Conservation (phyloP, 495 filamentous ascomycete species). For the Penicillium ucsense region DNA sequence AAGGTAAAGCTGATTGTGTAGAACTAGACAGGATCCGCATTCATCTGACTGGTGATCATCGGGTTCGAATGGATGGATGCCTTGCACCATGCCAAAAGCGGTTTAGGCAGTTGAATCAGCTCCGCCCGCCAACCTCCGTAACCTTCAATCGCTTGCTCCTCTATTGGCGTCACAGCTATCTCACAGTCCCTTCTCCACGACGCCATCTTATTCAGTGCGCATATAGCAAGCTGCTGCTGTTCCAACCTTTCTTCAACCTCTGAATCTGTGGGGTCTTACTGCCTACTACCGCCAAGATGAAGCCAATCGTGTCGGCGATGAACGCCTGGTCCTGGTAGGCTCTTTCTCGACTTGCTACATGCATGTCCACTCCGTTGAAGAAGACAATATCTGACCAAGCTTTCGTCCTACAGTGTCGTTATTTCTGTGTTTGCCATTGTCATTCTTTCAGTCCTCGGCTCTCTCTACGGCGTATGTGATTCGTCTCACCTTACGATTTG, state of each 20-base stretch:
- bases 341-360: slow-evolving; percentile 1
- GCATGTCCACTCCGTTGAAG: background rate
- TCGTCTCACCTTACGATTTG: background rate
- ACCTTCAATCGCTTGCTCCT: slow-evolving; percentile 3
- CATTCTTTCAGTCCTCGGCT: slow-evolving; percentile 74
- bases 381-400: slow-evolving; percentile 5
- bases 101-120: slow-evolving; percentile 20
- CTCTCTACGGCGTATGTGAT: slow-evolving; percentile 56
- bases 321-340: slow-evolving; percentile 88
- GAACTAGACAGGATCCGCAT: no score
- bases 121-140: slow-evolving; percentile 26
- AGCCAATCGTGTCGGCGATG: slow-evolving; percentile 79
- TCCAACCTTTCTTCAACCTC: background rate
- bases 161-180: slow-evolving; percentile 6
- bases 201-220: background rate
- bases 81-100: slow-evolving; percentile 20
- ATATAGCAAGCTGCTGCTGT: background rate
- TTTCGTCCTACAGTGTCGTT: slow-evolving; percentile 51
- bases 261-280: background rate
- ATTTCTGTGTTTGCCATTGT: slow-evolving; percentile 82
- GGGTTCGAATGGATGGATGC: background rate
- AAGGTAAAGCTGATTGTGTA: no score
- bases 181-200: slow-evolving; percentile 1
- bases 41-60: no score
- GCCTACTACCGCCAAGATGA: slow-evolving; percentile 51